phyloP scores from a whole-genome alignment of 2,329 filamentous ascomycete genomes.

The Parascedosporium putredinis region DNA sequence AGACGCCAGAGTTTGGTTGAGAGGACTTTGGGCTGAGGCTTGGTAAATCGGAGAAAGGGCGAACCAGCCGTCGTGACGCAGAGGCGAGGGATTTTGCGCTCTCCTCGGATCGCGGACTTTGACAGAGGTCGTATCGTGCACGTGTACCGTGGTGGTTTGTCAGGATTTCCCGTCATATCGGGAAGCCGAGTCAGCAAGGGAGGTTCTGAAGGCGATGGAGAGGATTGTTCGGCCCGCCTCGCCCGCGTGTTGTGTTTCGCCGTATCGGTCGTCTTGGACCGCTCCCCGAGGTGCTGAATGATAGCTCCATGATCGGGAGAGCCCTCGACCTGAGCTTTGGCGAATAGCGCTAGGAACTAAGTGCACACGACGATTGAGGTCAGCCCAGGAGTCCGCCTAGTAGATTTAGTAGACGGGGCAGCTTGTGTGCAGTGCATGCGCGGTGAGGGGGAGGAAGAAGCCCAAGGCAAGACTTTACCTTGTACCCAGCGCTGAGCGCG shows the following conservation, averaged over 20 bases:
- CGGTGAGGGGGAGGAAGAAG: no score
- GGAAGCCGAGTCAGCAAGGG: constrained; percentile 24
- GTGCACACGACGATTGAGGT: not conserved
- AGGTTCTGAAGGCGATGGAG: constrained; percentile 7
- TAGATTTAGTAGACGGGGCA: no score
- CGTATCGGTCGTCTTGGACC: constrained; percentile 3
- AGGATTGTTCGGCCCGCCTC: constrained; percentile 15
- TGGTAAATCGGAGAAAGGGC: constrained; percentile 56
- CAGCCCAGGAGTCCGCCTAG: no score
- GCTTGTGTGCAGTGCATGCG: no score
- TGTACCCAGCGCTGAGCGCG: constrained; percentile 59
- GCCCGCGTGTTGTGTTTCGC: constrained; percentile 12
- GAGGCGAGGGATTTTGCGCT: constrained; percentile 48
- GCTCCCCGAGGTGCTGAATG: constrained; percentile 13
- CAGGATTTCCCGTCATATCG: constrained; percentile 10
- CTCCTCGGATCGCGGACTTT: constrained; percentile 29
- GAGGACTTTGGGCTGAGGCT: constrained; percentile 52
- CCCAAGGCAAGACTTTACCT: constrained; percentile 26
- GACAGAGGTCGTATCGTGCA: constrained; percentile 37
- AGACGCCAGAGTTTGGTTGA: constrained; percentile 47
- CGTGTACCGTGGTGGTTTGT: constrained; percentile 35
- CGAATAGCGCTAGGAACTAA: constrained; percentile 31
- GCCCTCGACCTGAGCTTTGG: constrained; percentile 24
- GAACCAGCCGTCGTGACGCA: constrained; percentile 40
- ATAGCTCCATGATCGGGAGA: constrained; percentile 31